Base-by-base conservation (phyloP, 2,329 filamentous ascomycete species). In the Fusarium cicatricum region DNA sequence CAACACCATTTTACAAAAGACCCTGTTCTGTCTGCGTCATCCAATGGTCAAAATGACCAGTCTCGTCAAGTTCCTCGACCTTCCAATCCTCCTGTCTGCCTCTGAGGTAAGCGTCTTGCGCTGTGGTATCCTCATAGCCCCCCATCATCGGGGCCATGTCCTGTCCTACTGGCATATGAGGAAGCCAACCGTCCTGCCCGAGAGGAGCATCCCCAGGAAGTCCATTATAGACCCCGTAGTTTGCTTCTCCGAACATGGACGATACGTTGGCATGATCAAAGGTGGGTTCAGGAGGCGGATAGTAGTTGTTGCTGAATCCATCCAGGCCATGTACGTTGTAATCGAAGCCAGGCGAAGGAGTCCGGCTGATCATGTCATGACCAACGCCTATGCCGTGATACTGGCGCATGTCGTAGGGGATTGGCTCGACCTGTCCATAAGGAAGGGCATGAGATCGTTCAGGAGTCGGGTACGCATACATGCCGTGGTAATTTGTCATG, bases 11-110 rank as follows among this genome's bases (percentile, higher is more conserved):
- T 58, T 21, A 68, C 42, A 62, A 28, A 14, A 52, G 43, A 49
- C 54, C 57, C 21, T 65, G 63, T 43, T 70, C 71, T 11, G 66
- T 64, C 56, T 70, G 69, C 11, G 58, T 52, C 53, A 74, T 70
- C 71, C 72, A 75, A 29, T 72, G 57, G 28, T 68, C 68, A 52
- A 72, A 74, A 41, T 72, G 70, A 17, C 64, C 63, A 16, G 56
- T 60, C 17, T 70, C 68, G 9, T 72, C 71, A 9, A 77, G 50
- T 16, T 72, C 65, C 57, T 74, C 71, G 9, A 76, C 62, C 49
- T 71, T 64, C 75, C 75, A 77, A 44, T 74, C 74, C 11, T 62
- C 64, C 28, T 72, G 65, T 10, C 61, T 67, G 17, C 75, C 74
- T 37, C 63, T 69, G 23, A 77, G 64, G 41, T 72, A 74, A 6